Base-by-base conservation (phyloP, 306 rosid species). In the Fagus crenata region DNA sequence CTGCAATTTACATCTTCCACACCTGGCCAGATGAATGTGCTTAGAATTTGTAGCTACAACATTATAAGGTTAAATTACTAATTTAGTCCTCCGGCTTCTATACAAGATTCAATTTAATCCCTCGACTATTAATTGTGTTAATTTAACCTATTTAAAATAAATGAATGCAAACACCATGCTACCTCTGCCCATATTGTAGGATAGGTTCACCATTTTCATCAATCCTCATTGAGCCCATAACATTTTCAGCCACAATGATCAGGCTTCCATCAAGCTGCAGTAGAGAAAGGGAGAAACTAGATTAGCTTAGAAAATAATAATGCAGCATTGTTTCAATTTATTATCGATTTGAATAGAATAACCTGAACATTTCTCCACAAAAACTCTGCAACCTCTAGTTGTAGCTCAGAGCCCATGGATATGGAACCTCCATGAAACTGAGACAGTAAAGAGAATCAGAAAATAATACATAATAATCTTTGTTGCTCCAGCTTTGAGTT, bases 291-390 rank as follows among this genome's bases (percentile, higher is more conserved):
- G 69, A 80, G 80, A 61, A 63, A 54, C 75, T 49, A 83, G 81
- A 82, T 88, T 81, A 88, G 85, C 82, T n/a, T 3, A 43, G 31
- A 22, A 63, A 53, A 80, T 71, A 39, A 81, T 58, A 78, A 69
- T 63, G 41, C 67, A 64, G 46, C 41, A 74, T 31, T 77, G 73
- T 56, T 39, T 61, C 71, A 77, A 72, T 42, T 72, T 37, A 76
- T 43, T 56, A 28, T 75, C 53, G 37, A 78, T 43, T 77, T 75
- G 40, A 83, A 74, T 40, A 75, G 75, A 79, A 59, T 42, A n/a
- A 92, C 98, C 97, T 92, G 91, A 82, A 95, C 93, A 86, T 91
- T 89, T 83, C 87, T 89, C 97, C 98, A 95, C 64, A 87, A 75
- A 79, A 95, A 91, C 86, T 95, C 99, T 13, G 97, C 89, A 69